Evolutionary conservation across 176 grass and related monocot species (phyloP).

Genomic region (Triticum aestivum): DNA sequence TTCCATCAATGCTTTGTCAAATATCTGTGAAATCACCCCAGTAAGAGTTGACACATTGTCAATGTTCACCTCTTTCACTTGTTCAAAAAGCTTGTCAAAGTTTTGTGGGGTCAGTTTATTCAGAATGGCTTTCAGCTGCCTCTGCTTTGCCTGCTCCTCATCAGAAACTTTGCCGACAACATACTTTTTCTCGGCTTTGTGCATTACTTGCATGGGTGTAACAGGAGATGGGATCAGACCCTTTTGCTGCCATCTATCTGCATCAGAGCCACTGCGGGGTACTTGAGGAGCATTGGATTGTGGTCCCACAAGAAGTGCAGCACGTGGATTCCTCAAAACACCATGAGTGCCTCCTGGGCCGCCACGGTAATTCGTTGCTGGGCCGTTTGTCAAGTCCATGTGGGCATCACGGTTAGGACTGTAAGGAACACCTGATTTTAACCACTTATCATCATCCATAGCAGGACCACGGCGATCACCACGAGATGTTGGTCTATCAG

Average conservation of each 20-base stretch:
- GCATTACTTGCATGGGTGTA: slow-evolving; percentile 73
- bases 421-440: slow-evolving; percentile 43
- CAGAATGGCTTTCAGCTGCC: slow-evolving; percentile 82
- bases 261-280: slow-evolving; percentile 61
- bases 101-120: slow-evolving; percentile 96
- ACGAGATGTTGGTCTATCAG: slow-evolving; percentile 62
- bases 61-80: slow-evolving; percentile 83
- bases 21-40: slow-evolving; percentile 93
- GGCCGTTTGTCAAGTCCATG: slow-evolving; percentile 45
- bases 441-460: slow-evolving; percentile 79
- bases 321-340: slow-evolving; percentile 68
- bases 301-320: slow-evolving; percentile 63
- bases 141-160: slow-evolving; percentile 67
- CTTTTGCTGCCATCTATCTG: slow-evolving; percentile 86
- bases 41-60: slow-evolving; percentile 65
- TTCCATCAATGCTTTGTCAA: slow-evolving; percentile 97
- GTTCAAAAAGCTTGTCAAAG: slow-evolving; percentile 88
- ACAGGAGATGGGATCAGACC: slow-evolving; percentile 81
- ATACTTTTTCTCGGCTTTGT: slow-evolving; percentile 81
- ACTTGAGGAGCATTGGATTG: slow-evolving; percentile 45
- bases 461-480: slow-evolving; percentile 44
- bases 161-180: slow-evolving; percentile 78
- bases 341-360: slow-evolving; percentile 57
- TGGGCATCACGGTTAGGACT: slow-evolving; percentile 62
- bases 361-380: slow-evolving; percentile 55